phyloP scores from a whole-genome alignment of 768 basidiomycete species.

The Rhodosporidiobolus odoratus region DNA sequence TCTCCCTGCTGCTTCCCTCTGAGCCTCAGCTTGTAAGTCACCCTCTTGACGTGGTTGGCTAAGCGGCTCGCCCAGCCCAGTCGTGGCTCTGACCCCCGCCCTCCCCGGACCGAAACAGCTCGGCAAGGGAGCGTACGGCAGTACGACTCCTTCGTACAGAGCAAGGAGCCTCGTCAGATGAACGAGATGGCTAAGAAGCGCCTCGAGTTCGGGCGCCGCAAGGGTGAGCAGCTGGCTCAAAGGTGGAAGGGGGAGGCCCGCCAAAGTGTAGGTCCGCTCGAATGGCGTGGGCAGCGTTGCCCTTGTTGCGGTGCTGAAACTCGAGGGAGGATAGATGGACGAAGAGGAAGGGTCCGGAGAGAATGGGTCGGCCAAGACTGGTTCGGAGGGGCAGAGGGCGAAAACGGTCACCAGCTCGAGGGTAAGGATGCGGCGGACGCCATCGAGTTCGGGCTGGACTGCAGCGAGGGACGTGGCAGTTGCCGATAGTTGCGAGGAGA shows the following conservation, averaged over 20 bases:
- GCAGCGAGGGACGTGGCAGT: neutral
- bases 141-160: conserved; percentile 11
- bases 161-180: conserved; percentile 27
- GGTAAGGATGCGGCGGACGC: conserved; percentile 10
- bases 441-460: neutral
- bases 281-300: neutral
- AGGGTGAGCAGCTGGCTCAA: conserved; percentile 12
- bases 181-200: conserved; percentile 13
- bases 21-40: neutral
- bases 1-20: neutral
- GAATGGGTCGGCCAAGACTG: conserved; percentile 13
- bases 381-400: conserved; percentile 10
- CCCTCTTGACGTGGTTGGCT: too few species aligned
- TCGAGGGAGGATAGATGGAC: neutral
- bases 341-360: neutral
- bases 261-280: conserved; percentile 6
- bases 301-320: neutral
- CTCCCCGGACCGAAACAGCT: conserved; percentile 11
- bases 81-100: conserved; percentile 12
- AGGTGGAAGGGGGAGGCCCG: conserved; percentile 11
- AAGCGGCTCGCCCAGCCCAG: neutral
- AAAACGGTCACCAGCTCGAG: conserved; percentile 21
- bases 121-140: conserved; percentile 21
- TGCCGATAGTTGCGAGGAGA: neutral
- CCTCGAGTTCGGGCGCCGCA: neutral